A percentile compares a stretch with the other conserved stretches of the same genome.
These are phyloP conservation scores for Wolfiporia cocos DNA, from an alignment of 1,284 basidiomycete species.

Conservation along the genomic window DNA sequence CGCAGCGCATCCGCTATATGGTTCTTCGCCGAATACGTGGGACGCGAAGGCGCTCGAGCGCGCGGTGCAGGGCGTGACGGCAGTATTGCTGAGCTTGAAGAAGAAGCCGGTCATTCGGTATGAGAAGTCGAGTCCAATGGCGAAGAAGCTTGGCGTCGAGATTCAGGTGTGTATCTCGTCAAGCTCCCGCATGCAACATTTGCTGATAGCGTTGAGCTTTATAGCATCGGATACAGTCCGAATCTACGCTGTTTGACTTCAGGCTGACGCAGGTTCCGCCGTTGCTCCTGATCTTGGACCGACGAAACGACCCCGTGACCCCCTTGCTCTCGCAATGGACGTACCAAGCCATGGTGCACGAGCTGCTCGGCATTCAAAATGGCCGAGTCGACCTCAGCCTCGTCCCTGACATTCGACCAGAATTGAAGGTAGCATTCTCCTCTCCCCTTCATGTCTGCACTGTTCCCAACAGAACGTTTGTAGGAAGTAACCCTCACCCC, in stretches of 20 bases:
- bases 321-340: slow-evolving; percentile 99
- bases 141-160: slow-evolving; percentile 85
- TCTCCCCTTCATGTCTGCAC: background rate
- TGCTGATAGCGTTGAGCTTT: slow-evolving; percentile 2
- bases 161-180: slow-evolving; percentile 56
- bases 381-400: slow-evolving; percentile 83
- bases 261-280: slow-evolving; percentile 71
- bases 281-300: slow-evolving; percentile 76
- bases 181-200: no score
- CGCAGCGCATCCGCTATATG: slow-evolving; percentile 58
- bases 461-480: no score
- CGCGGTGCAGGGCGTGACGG: slow-evolving; percentile 79
- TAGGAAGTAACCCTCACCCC: slow-evolving; percentile 95
- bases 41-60: slow-evolving; percentile 73
- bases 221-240: slow-evolving; percentile 68
- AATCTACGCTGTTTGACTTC: slow-evolving; percentile 74
- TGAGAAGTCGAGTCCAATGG: slow-evolving; percentile 90
- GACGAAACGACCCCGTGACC: slow-evolving; percentile 96
- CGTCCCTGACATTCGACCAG: slow-evolving; percentile 84
- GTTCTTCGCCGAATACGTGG: slow-evolving; percentile 59
- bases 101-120: slow-evolving; percentile 95
- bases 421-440: slow-evolving; percentile 64
- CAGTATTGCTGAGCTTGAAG: slow-evolving; percentile 90
- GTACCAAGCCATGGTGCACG: slow-evolving; percentile 99
- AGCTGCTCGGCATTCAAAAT: slow-evolving; percentile 90